Conservation (phyloP, 176 grass and related monocot species). For the Phragmites australis region DNA sequence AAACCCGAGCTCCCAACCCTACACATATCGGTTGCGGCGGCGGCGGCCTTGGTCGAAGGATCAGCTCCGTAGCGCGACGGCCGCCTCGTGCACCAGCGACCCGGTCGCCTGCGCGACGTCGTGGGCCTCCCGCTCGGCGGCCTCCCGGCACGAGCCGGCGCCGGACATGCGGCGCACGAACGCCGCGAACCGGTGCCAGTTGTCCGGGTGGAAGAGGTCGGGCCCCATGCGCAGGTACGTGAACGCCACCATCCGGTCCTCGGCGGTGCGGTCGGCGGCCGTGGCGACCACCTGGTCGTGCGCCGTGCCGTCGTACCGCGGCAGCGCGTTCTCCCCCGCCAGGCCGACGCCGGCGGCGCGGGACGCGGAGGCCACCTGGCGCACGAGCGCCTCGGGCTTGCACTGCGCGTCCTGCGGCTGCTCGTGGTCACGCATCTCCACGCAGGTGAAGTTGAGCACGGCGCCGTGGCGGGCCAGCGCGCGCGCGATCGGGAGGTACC, state of each 20-base stretch:
- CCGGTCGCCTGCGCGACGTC: conserved; percentile 54
- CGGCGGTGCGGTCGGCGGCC: conserved; percentile 31
- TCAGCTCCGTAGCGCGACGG: conserved; percentile 52
- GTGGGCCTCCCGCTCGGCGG: conserved; percentile 42
- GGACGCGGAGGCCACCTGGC: conserved; percentile 59
- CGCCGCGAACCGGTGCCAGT: conserved; percentile 65
- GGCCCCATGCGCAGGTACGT: conserved; percentile 76
- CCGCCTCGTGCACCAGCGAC: conserved; percentile 56
- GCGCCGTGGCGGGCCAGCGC: conserved; percentile 46
- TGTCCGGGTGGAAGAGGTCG: conserved; percentile 60
- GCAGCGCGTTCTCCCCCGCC: conserved; percentile 73
- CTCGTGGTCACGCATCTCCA: conserved; percentile 82
- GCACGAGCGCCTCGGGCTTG: conserved; percentile 62
- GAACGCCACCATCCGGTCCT: conserved; percentile 77
- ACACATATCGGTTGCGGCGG: background rate
- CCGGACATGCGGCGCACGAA: conserved; percentile 63
- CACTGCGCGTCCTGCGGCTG: conserved; percentile 65
- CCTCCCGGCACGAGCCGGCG: conserved; percentile 32
- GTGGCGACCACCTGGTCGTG: conserved; percentile 61
- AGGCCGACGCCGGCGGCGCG: conserved; percentile 47
- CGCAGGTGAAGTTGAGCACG: conserved; percentile 81
- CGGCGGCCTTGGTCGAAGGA: too few species aligned
- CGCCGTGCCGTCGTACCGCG: conserved; percentile 63
- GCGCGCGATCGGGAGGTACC: conserved; percentile 57
- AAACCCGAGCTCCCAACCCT: background rate